Evolutionary conservation across 1,284 basidiomycete species (phyloP).

Genomic region (Thelephora terrestris): DNA sequence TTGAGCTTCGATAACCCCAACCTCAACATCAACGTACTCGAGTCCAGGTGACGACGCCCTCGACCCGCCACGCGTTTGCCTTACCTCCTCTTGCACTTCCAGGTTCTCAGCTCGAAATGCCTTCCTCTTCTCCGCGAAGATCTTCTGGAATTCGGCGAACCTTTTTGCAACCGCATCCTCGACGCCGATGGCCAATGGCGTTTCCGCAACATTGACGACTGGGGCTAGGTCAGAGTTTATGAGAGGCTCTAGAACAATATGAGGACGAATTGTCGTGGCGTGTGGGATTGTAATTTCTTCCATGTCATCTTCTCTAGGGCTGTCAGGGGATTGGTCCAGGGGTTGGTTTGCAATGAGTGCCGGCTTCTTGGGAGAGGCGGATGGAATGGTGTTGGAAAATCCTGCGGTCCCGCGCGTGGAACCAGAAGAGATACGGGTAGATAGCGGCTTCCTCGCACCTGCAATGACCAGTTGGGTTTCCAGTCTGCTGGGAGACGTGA

Average conservation of each 20-base stretch:
- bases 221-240: background rate
- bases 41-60: too few species aligned
- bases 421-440: conserved; percentile 1
- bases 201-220: background rate
- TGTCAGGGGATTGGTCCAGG: background rate
- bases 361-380: background rate
- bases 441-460: conserved; percentile 32
- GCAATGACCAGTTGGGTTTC: conserved; percentile 57
- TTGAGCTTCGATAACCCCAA: too few species aligned
- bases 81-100: too few species aligned
- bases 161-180: too few species aligned
- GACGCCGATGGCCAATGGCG: background rate
- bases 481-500: conserved; percentile 42
- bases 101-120: too few species aligned
- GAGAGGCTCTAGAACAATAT: background rate
- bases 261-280: background rate
- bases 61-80: too few species aligned
- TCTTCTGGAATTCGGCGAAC: too few species aligned
- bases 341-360: background rate
- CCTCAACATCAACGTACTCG: too few species aligned
- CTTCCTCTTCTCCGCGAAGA: too few species aligned
- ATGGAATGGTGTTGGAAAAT: too few species aligned
- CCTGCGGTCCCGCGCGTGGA: too few species aligned
- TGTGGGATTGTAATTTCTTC: conserved; percentile 26
- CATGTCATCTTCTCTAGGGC: conserved; percentile 21